A percentile compares a stretch with the other conserved stretches of the same genome.
These are phyloP conservation scores for Camellia japonica DNA, from an alignment of 148 eudicot genomes.

Conservation along the genomic window DNA sequence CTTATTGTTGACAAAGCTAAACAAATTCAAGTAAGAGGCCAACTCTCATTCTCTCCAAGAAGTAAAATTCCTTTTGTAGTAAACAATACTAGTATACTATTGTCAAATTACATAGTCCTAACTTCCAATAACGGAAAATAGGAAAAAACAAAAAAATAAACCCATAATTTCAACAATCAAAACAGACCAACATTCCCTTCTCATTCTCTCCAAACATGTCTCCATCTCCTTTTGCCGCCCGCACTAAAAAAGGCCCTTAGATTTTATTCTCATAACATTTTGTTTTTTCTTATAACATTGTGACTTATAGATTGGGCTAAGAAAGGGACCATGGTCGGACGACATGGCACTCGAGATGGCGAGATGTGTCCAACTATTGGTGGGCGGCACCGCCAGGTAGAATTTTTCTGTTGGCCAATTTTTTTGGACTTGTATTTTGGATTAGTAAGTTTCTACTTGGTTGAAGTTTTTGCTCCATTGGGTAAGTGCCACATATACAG, in stretches of 20 bases:
- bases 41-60: background rate
- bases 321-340: background rate
- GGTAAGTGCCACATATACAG: too few relatives aligned
- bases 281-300: background rate
- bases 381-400: slow-evolving; percentile 5
- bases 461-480: too few relatives aligned
- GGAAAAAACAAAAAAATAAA: background rate
- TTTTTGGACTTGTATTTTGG: background rate
- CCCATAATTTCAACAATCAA: background rate
- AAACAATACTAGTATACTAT: background rate
- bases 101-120: slow-evolving; percentile 1
- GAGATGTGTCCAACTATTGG: background rate
- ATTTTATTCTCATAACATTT: too few relatives aligned
- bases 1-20: background rate
- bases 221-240: slow-evolving; percentile 16
- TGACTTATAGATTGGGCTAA: slow-evolving; percentile 12
- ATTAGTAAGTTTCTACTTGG: too few relatives aligned
- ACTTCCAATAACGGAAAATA: background rate
- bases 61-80: too few relatives aligned
- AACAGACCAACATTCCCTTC: slow-evolving; percentile 9
- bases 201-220: background rate
- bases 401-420: background rate
- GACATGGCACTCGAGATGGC: background rate
- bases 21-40: background rate
- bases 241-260: background rate